Base-by-base conservation (phyloP, 2,329 filamentous ascomycete species). In the Endoconidiophora laricicola region DNA sequence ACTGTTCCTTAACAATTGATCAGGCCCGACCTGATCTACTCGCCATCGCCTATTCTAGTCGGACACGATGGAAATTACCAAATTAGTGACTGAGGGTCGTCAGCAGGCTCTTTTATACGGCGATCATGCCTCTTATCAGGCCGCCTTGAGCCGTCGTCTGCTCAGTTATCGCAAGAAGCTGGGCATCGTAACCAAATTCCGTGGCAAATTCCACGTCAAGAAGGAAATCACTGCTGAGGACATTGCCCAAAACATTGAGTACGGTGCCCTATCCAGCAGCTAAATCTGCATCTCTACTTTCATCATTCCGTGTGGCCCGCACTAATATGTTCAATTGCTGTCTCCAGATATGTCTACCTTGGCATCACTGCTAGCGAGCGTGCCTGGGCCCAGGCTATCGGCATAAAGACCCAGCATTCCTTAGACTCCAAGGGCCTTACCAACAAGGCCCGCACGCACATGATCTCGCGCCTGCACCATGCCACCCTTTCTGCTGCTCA, bases 331-430 rank as follows among this genome's bases (percentile, higher is more conserved):
- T 37, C 26, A 12, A 22, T 49, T 46, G 26, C 44, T 52, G 56
- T 53, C 14, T 43, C 36, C 58, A 93, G 86, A 64, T 85, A 80
- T 65, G 76, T 81, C 45, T 73, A 83, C 57, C 71, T 95, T n/a
- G 71, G 90, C 29, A 73, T 98, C 51, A 78, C 95, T 60, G 84
- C 79, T 38, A 80, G 88, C 54, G 91, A 98, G 68, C 78, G 91
- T 56, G 86, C 88, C 47, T 96, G 87, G 86, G 90, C 91, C 37
- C 82, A 94, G 64, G 90, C 88, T 52, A 93, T 96, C 87, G 79
- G 83, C 61, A 86, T 95, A 74, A 95, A 94, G 66, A 76, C 86
- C 3, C 70, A 78, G 18, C 86, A 93, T 62, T 77, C 84, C 38
- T 75, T 83, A 58, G 86, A 91, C 58, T 79, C 81, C 54, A 84